Evolutionary conservation across 345 rosid species (phyloP).

Genomic region (Brassica carinata): DNA sequence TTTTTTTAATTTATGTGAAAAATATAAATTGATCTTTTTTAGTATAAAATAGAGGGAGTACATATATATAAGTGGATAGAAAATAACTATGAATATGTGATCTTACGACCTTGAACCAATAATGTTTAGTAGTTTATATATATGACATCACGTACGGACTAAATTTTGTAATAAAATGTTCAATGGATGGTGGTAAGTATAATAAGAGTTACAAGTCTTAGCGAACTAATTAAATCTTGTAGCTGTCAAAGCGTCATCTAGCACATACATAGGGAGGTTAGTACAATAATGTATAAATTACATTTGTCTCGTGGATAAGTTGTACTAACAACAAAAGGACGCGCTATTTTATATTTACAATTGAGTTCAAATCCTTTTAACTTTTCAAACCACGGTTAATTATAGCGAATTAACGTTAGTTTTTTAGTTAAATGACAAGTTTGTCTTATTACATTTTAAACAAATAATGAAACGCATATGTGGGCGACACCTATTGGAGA

Average conservation of each 20-base stretch:
- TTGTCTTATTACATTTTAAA: background rate
- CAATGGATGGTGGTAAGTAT: slow-evolving; percentile 9
- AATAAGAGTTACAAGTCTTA: slow-evolving; percentile 1
- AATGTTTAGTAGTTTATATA: background rate
- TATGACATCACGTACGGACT: background rate
- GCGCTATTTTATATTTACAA: slow-evolving; percentile 28
- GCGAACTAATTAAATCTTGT: background rate
- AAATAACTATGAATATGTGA: slow-evolving; percentile 2
- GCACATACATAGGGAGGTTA: slow-evolving; percentile 9
- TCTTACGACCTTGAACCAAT: background rate
- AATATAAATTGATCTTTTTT: no score
- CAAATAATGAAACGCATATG: slow-evolving; percentile 1
- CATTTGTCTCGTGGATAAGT: slow-evolving; percentile 14
- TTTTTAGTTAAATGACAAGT: background rate
- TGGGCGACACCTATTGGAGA: slow-evolving; percentile 15
- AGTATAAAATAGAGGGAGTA: background rate
- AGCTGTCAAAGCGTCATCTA: slow-evolving; percentile 33
- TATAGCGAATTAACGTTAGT: background rate
- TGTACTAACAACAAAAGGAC: slow-evolving; percentile 13
- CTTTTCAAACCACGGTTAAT: slow-evolving; percentile 5
- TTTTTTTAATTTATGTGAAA: no score
- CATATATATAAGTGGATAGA: background rate
- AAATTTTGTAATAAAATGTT: background rate
- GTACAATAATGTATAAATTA: slow-evolving; percentile 9
- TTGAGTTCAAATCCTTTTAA: background rate